Percentiles rank a stretch among this genome's conserved stretches.
Conservation (phyloP, 352 stramenopile genomes). For the Phytophthora pluvialis region DNA sequence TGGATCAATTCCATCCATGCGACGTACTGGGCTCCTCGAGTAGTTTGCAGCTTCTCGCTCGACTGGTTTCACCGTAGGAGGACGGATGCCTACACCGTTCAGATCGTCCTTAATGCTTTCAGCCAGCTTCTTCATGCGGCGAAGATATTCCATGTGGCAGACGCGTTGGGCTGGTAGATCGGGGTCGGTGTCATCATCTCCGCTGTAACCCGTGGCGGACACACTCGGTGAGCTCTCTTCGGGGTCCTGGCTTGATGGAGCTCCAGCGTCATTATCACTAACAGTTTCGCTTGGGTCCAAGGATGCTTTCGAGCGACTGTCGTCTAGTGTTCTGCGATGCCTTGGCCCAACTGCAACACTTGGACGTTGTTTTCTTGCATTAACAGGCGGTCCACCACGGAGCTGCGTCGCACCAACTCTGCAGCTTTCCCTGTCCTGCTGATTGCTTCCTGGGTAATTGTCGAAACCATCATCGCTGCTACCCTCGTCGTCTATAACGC, state of each 20-base stretch:
- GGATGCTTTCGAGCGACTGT: slow-evolving; percentile 24
- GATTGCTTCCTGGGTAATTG: slow-evolving; percentile 23
- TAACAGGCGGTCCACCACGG: neutral
- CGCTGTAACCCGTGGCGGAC: slow-evolving; percentile 28
- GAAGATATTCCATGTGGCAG: slow-evolving; percentile 75
- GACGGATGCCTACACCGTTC: slow-evolving; percentile 17
- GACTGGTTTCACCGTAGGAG: neutral
- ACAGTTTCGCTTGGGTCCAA: slow-evolving; percentile 9
- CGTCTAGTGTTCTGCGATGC: slow-evolving; percentile 40
- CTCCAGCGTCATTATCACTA: slow-evolving; percentile 17
- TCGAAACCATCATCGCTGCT: slow-evolving; percentile 43
- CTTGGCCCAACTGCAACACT: slow-evolving; percentile 5
- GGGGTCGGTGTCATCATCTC: slow-evolving; percentile 39
- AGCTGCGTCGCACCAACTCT: neutral
- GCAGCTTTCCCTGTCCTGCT: slow-evolving; percentile 1
- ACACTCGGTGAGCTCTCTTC: slow-evolving; percentile 6
- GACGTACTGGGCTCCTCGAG: neutral
- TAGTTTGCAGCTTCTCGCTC: slow-evolving; percentile 5
- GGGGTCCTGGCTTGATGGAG: slow-evolving; percentile 1
- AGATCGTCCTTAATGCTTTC: slow-evolving; percentile 74
- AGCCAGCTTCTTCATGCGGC: slow-evolving; percentile 67
- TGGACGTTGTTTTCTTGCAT: slow-evolving; percentile 1
- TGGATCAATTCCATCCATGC: slow-evolving; percentile 1
- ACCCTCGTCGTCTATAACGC: slow-evolving; percentile 50
- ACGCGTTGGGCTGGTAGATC: slow-evolving; percentile 62